phyloP scores from a whole-genome alignment of 139 green algal species.

The Tetradesmus lagerheimii region DNA sequence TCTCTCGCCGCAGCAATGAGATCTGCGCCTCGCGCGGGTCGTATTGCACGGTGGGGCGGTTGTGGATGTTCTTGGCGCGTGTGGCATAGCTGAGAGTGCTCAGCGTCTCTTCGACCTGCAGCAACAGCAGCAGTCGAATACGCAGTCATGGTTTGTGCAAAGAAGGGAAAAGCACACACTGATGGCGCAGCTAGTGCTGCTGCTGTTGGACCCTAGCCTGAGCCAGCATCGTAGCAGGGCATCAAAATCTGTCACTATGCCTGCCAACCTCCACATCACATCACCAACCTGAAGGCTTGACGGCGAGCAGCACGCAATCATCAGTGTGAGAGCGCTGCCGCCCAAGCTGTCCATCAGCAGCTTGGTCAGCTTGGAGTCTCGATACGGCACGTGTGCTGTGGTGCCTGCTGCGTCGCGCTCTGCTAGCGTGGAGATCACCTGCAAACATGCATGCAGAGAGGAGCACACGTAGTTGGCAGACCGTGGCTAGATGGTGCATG shows the following conservation, averaged over 20 bases:
- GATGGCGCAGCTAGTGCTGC: too few relatives aligned
- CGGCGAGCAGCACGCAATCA: constrained; percentile 94
- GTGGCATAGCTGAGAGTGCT: constrained; percentile 91
- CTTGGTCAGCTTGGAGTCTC: constrained; percentile 91
- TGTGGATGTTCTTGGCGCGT: constrained; percentile 91
- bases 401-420: constrained; percentile 59
- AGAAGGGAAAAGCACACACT: too few relatives aligned
- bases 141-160: too few relatives aligned
- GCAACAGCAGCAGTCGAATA: not conserved
- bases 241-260: not conserved
- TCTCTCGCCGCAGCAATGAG: constrained; percentile 76
- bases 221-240: not conserved
- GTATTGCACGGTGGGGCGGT: constrained; percentile 78
- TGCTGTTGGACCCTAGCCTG: not conserved
- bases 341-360: constrained; percentile 91
- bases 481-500: too few relatives aligned
- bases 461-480: not conserved
- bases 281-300: constrained; percentile 38
- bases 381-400: constrained; percentile 54
- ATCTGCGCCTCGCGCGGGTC: constrained; percentile 71
- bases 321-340: constrained; percentile 78
- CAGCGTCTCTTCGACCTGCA: constrained; percentile 83
- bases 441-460: constrained; percentile 12
- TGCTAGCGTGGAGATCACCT: constrained; percentile 81
- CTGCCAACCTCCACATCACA: not conserved